Percentiles rank a stretch among this genome's conserved stretches.
Evolutionary conservation across 1,139 yeast genomes (phyloP).

Genomic region (Saccharomycopsis phalli): DNA sequence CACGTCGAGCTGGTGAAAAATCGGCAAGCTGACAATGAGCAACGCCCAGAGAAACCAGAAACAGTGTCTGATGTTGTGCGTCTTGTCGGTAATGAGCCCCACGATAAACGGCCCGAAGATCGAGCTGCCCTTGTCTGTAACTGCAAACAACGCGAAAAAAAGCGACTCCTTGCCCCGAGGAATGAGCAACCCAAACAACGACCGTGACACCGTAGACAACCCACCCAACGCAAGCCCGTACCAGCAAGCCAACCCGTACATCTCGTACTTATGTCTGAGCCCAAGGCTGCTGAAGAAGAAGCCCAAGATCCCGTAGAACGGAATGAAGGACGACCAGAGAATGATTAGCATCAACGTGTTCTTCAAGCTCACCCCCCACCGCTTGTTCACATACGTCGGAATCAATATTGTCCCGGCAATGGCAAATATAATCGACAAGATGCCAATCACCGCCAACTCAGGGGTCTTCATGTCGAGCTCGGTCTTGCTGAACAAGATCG

Average conservation of each 20-base stretch:
- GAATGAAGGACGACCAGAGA: conserved; percentile 52
- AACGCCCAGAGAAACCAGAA: conserved; percentile 49
- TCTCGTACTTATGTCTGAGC: conserved; percentile 49
- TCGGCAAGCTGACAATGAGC: conserved; percentile 42
- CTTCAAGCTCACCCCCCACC: conserved; percentile 35
- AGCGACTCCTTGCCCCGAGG: conserved; percentile 64
- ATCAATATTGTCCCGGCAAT: conserved; percentile 49
- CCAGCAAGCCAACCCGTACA: conserved; percentile 58
- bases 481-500: conserved; percentile 59
- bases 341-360: conserved; percentile 42
- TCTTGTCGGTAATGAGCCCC: conserved; percentile 55
- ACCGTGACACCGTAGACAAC: conserved; percentile 52
- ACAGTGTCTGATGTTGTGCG: conserved; percentile 61
- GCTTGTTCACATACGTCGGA: conserved; percentile 39
- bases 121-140: conserved; percentile 69
- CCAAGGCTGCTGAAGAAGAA: conserved; percentile 45
- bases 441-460: conserved; percentile 49
- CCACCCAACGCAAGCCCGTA: conserved; percentile 67
- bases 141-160: conserved; percentile 59
- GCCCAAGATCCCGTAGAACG: conserved; percentile 57
- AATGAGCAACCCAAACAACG: conserved; percentile 52
- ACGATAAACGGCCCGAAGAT: conserved; percentile 59
- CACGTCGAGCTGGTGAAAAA: conserved; percentile 42
- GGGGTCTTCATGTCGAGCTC: conserved; percentile 58
- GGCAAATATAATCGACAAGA: conserved; percentile 54